Evolutionary conservation across 23 red algal species (phyloP).

Genomic region (Gracilaria domingensis): DNA sequence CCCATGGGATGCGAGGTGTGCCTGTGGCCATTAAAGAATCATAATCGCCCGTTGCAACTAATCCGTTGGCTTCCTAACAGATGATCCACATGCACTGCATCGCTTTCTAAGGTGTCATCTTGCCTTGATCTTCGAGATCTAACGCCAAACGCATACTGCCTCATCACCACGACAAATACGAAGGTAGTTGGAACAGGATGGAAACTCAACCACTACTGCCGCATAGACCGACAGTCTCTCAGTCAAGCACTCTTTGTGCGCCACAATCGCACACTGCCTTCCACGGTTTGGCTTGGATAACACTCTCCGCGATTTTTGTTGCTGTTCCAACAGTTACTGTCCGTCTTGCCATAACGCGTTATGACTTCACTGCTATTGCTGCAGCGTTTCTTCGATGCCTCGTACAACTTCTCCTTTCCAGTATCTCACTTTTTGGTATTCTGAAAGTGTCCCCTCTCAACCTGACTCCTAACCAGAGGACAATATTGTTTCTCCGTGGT

Average conservation of each 20-base stretch:
- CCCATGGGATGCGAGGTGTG: too few species aligned
- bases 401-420: not conserved
- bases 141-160: not conserved
- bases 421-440: not conserved
- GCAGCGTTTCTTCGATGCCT: constrained; percentile 14
- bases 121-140: not conserved
- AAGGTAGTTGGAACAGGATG: not conserved
- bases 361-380: constrained; percentile 26
- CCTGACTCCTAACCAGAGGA: not conserved
- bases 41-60: too few species aligned
- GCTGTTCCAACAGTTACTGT: constrained; percentile 28
- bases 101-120: too few species aligned
- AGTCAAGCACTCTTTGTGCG: not conserved
- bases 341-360: constrained; percentile 4
- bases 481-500: constrained; percentile 14
- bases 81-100: too few species aligned
- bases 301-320: constrained; percentile 22
- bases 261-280: constrained; percentile 1
- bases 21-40: too few species aligned
- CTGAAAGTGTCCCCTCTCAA: constrained; percentile 11
- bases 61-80: too few species aligned
- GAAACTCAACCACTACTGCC: constrained; percentile 6
- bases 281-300: constrained; percentile 18
- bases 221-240: not conserved
- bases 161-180: not conserved